phyloP scores from a whole-genome alignment of 805 yeast genomes.

The Metschnikowia rubicola region DNA sequence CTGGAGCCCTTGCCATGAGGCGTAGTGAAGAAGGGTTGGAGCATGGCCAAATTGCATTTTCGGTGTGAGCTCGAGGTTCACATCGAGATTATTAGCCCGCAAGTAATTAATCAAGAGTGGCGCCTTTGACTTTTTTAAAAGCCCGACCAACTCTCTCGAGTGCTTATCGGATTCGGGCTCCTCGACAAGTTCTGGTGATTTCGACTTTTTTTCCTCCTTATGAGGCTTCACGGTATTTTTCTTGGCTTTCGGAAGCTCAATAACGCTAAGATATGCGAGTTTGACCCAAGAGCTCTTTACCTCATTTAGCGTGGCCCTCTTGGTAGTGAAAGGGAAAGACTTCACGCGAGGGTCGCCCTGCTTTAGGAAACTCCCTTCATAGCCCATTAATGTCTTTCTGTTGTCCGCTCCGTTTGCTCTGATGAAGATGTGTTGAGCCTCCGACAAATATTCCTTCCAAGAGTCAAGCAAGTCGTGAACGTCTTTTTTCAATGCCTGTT shows the following conservation, averaged over 20 bases:
- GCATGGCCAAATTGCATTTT: constrained; percentile 44
- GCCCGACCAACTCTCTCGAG: constrained; percentile 54
- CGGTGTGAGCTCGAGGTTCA: constrained; percentile 57
- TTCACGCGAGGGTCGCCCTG: constrained; percentile 60
- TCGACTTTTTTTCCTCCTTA: constrained; percentile 12
- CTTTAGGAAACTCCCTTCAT: constrained; percentile 53
- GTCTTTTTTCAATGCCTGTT: constrained; percentile 75
- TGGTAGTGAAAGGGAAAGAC: constrained; percentile 83
- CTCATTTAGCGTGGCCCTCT: constrained; percentile 79
- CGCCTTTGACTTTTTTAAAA: constrained; percentile 70
- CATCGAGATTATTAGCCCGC: constrained; percentile 51
- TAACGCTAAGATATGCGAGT: constrained; percentile 55
- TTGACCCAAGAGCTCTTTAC: constrained; percentile 82
- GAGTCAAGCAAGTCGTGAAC: constrained; percentile 60
- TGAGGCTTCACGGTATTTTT: constrained; percentile 15
- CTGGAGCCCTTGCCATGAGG: constrained; percentile 61
- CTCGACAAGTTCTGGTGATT: constrained; percentile 8
- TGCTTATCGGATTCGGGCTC: constrained; percentile 39
- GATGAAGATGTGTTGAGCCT: constrained; percentile 69
- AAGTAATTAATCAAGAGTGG: constrained; percentile 67
- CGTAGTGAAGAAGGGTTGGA: constrained; percentile 79
- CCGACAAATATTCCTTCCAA: constrained; percentile 61
- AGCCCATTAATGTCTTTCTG: constrained; percentile 62
- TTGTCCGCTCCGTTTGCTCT: constrained; percentile 77
- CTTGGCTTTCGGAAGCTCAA: constrained; percentile 49